Evolutionary conservation across 169 alveolate genomes (phyloP).

Genomic region (Perkinsus chesapeaki): DNA sequence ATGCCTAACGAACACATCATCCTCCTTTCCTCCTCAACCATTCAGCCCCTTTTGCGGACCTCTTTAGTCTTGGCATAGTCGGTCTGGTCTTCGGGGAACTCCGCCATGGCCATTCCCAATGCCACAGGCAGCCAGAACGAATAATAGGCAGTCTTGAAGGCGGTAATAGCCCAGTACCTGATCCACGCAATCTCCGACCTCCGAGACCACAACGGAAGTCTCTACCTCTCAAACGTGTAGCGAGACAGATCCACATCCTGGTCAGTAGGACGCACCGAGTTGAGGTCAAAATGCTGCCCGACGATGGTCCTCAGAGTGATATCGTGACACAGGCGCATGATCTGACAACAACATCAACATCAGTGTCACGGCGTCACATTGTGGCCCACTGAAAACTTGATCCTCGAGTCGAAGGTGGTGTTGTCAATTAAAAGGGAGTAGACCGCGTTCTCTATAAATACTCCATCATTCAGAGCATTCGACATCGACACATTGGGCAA

Average conservation of each 20-base stretch:
- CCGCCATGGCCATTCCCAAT: slow-evolving; percentile 19
- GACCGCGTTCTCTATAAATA: slow-evolving; percentile 16
- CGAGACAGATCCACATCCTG: background rate
- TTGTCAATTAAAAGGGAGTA: background rate
- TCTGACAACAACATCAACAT: background rate
- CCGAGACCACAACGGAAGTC: slow-evolving; percentile 9
- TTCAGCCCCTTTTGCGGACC: slow-evolving; percentile 5
- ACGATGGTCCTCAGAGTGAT: slow-evolving; percentile 26
- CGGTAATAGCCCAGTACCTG: slow-evolving; percentile 15
- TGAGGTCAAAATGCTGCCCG: slow-evolving; percentile 43
- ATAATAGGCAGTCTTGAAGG: slow-evolving; percentile 34
- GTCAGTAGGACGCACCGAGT: background rate
- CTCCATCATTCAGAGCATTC: slow-evolving; percentile 33
- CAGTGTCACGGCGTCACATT: background rate
- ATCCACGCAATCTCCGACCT: slow-evolving; percentile 5
- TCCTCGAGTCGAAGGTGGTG: background rate
- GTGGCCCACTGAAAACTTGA: background rate
- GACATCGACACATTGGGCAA: slow-evolving; percentile 21
- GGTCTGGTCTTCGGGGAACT: background rate
- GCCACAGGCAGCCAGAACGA: slow-evolving; percentile 42
- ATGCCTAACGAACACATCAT: slow-evolving; percentile 10
- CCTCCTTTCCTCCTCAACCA: slow-evolving; percentile 18
- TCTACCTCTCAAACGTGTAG: slow-evolving; percentile 2
- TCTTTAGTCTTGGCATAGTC: background rate
- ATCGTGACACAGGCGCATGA: slow-evolving; percentile 16